Evolutionary conservation across 108 stramenopile genomes (phyloP).

Genomic region (Nannochloropsis salina): DNA sequence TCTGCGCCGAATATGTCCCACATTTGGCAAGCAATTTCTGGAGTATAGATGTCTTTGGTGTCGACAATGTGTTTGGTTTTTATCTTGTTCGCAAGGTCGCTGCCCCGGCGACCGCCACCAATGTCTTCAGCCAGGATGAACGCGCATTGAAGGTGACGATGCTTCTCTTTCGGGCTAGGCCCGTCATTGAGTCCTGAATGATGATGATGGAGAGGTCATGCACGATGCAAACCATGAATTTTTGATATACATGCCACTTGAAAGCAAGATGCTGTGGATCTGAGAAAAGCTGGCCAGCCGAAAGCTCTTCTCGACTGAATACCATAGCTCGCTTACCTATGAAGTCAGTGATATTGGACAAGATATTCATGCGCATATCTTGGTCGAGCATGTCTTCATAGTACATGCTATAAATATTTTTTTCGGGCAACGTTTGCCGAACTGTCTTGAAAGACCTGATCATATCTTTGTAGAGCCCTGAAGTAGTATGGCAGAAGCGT

Average conservation of each 20-base stretch:
- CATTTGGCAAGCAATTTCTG: not conserved
- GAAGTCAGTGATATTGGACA: not conserved
- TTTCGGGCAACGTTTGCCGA: not conserved
- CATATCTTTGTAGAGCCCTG: not conserved
- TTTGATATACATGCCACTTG: no score
- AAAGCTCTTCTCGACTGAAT: not conserved
- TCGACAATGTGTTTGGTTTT: not conserved
- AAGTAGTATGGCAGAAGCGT: not conserved
- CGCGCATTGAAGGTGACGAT: constrained; percentile 4
- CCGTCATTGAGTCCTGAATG: constrained; percentile 13
- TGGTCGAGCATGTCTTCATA: not conserved
- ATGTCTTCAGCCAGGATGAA: not conserved
- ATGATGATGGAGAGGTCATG: not conserved
- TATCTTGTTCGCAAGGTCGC: not conserved
- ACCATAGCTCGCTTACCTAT: not conserved
- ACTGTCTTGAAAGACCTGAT: not conserved
- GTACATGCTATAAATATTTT: not conserved
- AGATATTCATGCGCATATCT: not conserved
- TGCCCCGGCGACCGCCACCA: not conserved
- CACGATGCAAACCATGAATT: not conserved
- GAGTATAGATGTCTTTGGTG: not conserved
- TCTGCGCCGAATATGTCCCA: not conserved
- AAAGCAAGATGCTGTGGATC: no score
- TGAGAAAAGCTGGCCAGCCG: no score
- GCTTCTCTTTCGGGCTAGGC: not conserved